Base-by-base conservation (phyloP, 2,329 filamentous ascomycete species). In the Mariannaea sp. region DNA sequence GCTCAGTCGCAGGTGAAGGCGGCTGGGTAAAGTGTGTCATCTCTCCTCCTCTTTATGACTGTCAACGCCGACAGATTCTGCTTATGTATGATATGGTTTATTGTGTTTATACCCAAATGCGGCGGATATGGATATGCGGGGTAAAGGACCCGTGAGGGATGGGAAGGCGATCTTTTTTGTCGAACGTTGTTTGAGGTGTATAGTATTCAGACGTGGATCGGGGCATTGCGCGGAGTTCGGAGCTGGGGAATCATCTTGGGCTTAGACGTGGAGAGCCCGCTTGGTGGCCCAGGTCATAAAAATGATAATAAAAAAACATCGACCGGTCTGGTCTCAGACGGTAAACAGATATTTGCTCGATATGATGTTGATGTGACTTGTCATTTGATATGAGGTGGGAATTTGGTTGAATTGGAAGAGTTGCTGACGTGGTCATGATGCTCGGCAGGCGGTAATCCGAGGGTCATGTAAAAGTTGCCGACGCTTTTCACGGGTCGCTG, bases 191-290 rank as follows among this genome's bases (percentile, higher is more conserved):
- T 51, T 35, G 49, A 52, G 48, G 43, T 65, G 60, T 64, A 56
- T 54, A 65, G 54, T 65, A 65, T 65, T 65, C 49, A 57, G 50
- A 63, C 60, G 60, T 60, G 65, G 60, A 57, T 57, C 45, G 55
- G 58, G 65, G 58, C 67, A 70, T 71, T 71, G 71, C 71, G 64
- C 52, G 71, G 71, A 73, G 71, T 73, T 70, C 64, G 66, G 68
- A 66, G 66, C 69, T 59, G 57, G 29, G 52, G 52, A 59, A 51
- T 59, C 46, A n/a, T n/a, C 60, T 60, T 48, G 59, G 62, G 59
- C 55, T 63, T 63, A 62, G 63, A 64, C 51, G 61, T 58, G 47
- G 57, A 56, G 50, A 63, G 63, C 57, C 61, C 56, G 46, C 52
- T 60, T 35, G 50, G 54, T 53, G 61, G 60, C 58, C 63, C 57